Base-by-base conservation (phyloP, 2,329 filamentous ascomycete genomes). In the Neophaeococcomyces mojaviensis region DNA sequence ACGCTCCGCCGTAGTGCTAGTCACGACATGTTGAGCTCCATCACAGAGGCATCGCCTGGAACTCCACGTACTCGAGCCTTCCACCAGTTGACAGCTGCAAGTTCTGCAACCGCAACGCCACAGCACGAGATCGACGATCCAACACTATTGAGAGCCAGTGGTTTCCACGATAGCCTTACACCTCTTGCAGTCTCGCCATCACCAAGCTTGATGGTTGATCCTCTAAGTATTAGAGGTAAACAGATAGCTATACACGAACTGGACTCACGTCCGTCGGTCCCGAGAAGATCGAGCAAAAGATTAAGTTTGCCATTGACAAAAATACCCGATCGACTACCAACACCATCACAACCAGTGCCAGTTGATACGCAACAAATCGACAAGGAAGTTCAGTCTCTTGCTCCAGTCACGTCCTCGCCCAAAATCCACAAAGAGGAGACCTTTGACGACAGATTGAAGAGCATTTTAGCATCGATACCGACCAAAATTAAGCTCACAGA, bases 401-500 rank as follows among this genome's bases (percentile, higher is more conserved):
- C 37, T 24, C 30, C 38, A 15, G 33, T 22, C 2, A 32, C 18
- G 16, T 18, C 18, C 8, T 19, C 39, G 22, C 31, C 31, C 24
- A 46, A 36, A 15, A 12, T 33, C 18, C 47, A 34, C 13, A 39
- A 20, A 31, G 36, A 24, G 42, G 55, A 54, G 81, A 87, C 53
- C 78, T 72, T 94, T 12, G 85, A 88, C 54, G 79, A 82, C 51
- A 87, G 89, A 60, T 89, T 94, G 39, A 84, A 79, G 58, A 79
- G 84, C 42, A 85, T 94, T 47, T 74, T 94, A 32, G 79, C 80
- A 48, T 83, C 76, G 16, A 86, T 94, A 51, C 87, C 88, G 2
- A 82, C 83, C 26, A 81, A 82, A 51, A 94, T 97, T 57, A 82
- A 81, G 42, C 73, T 96, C 34, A 65, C 68, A 2, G 69, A 72